A percentile compares a stretch with the other conserved stretches of the same genome.
These are phyloP conservation scores for Cyclocybe cylindracea DNA, from an alignment of 768 basidiomycete species.

Conservation along the genomic window DNA sequence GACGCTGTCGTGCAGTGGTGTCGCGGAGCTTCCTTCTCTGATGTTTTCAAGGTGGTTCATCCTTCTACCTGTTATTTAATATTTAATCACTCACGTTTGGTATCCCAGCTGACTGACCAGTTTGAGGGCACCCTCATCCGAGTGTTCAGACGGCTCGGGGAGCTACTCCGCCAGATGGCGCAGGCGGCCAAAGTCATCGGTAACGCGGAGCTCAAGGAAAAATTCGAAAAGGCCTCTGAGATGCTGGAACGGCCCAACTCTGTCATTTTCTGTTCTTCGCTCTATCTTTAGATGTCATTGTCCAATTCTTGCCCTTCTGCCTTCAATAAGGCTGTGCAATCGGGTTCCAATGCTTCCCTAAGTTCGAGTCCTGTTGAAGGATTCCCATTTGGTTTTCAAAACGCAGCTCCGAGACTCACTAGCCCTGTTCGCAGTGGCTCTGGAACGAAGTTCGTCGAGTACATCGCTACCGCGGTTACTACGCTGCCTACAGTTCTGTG, in stretches of 20 bases:
- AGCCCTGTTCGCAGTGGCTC: too few species aligned
- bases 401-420: too few species aligned
- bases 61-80: not conserved
- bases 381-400: too few species aligned
- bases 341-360: too few species aligned
- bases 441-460: too few species aligned
- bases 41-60: slow-evolving; percentile 85
- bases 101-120: slow-evolving; percentile 83
- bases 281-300: slow-evolving; percentile 60
- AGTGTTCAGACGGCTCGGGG: slow-evolving; percentile 92
- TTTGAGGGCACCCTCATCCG: slow-evolving; percentile 98
- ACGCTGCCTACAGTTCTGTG: too few species aligned
- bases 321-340: not conserved
- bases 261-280: slow-evolving; percentile 86
- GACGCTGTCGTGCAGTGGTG: slow-evolving; percentile 98
- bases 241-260: slow-evolving; percentile 94
- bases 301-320: not conserved
- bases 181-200: slow-evolving; percentile 96
- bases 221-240: slow-evolving; percentile 89
- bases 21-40: slow-evolving; percentile 93
- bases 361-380: too few species aligned
- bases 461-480: too few species aligned
- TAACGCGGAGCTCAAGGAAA: slow-evolving; percentile 89
- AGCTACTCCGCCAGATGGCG: slow-evolving; percentile 94
- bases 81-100: too few species aligned